Conservation (phyloP, 805 yeast species). For the Wickerhamiella parazyma region DNA sequence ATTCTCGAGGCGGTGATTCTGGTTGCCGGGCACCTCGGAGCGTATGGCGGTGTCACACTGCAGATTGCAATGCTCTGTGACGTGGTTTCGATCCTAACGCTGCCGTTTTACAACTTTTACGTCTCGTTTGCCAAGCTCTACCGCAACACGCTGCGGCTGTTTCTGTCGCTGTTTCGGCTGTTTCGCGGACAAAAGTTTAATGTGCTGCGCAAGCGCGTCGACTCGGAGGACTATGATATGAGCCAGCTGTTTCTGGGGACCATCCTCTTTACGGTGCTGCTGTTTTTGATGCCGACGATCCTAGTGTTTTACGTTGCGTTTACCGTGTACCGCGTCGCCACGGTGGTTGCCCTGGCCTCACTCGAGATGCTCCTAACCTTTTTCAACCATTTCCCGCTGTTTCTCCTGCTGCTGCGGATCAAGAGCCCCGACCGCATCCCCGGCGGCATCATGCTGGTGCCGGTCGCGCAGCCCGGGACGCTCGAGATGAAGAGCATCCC, state of each 20-base stretch:
- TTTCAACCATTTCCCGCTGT: constrained; percentile 75
- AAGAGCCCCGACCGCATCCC: constrained; percentile 66
- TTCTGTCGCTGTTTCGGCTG: constrained; percentile 64
- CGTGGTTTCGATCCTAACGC: constrained; percentile 42
- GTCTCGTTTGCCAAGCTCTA: constrained; percentile 67
- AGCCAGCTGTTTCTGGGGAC: constrained; percentile 86
- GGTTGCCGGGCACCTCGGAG: constrained; percentile 26
- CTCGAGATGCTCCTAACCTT: constrained; percentile 49
- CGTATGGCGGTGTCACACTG: constrained; percentile 51
- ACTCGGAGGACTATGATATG: constrained; percentile 66
- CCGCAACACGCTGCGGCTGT: constrained; percentile 53
- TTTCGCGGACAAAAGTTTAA: constrained; percentile 86
- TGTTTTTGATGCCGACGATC: constrained; percentile 76
- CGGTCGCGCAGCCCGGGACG: neutral
- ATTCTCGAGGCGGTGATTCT: constrained; percentile 6
- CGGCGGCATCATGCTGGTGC: constrained; percentile 36
- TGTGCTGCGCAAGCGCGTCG: constrained; percentile 71
- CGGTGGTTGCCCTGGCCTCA: constrained; percentile 35
- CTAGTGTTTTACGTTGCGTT: constrained; percentile 71
- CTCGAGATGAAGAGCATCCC: constrained; percentile 22
- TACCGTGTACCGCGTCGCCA: constrained; percentile 41
- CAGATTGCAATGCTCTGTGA: constrained; percentile 57
- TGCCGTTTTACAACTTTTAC: constrained; percentile 68
- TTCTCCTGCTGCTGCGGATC: constrained; percentile 61
- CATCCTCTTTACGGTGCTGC: constrained; percentile 62